Base-by-base conservation (phyloP, 495 filamentous ascomycete genomes). In the Tirmania nivea region DNA sequence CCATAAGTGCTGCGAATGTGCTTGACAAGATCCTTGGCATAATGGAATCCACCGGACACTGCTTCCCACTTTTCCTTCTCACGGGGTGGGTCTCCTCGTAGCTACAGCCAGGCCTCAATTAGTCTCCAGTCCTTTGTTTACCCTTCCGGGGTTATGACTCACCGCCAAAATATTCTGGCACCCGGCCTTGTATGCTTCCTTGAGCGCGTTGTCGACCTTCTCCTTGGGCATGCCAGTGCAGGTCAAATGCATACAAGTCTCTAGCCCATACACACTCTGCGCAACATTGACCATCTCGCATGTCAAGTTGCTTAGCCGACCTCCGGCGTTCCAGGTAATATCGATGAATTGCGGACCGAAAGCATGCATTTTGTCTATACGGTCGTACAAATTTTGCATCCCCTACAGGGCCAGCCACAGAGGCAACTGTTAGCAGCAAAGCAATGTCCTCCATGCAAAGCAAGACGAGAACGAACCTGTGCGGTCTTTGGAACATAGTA, bases 401-500 rank as follows among this genome's bases (percentile, higher is more conserved):
- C 92, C 92, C 74, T 81, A 66, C 9, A 20, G 52, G 25, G 25
- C 7, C 25, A 31, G 4, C 25, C 25, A 31, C 25, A 31, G 25
- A 7, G 25, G 2, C 25, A 31, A 31, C 7, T 31, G 25, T 31
- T 31, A 31, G 25, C 25, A 31, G 7, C 25, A 31, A 5, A 5
- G 25, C 2, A 31, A 31, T 7, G 3, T 7, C 2, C 25, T 31
- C 25, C 25, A 31, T 31, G 25, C 1, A 12, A 12, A 25, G 12
- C 49, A 21, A 3, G 25, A 50, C 6, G 48, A 50, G 25, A 14
- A 48, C 69, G 11, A 66, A 73, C 70, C 67, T 86, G 83, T 1
- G 90, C 89, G 0, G 92, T 99, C 71, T 99, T 99, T n/a, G 92
- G 92, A 48, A 92, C 89, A 69, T 96, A 99, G 74, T 94, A 99